These are phyloP conservation scores for Polytrichum commune DNA, from an alignment of 225 moss, liverwort and hornwort species.

Conservation along the genomic window DNA sequence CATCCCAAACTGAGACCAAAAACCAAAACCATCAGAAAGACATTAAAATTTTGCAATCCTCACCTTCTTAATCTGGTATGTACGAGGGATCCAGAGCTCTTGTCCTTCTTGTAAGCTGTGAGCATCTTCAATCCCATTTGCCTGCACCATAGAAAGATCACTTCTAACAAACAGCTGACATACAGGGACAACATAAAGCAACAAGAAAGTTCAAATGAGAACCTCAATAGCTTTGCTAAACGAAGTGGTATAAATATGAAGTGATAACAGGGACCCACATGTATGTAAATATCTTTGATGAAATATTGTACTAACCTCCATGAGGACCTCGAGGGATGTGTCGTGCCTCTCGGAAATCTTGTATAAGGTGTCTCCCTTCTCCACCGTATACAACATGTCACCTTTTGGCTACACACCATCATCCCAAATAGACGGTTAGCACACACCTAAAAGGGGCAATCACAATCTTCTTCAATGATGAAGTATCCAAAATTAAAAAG, in stretches of 20 bases:
- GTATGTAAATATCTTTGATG: not conserved
- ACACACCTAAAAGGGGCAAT: too few relatives aligned
- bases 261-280: not conserved
- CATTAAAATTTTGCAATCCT: not conserved
- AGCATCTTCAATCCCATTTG: constrained; percentile 58
- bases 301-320: constrained; percentile 37
- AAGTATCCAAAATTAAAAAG: too few relatives aligned
- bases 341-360: constrained; percentile 41
- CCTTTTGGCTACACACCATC: constrained; percentile 45
- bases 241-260: not conserved
- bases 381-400: constrained; percentile 51
- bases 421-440: not conserved
- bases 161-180: not conserved
- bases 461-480: too few relatives aligned
- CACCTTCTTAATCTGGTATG: constrained; percentile 66
- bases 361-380: constrained; percentile 56
- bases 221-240: not conserved
- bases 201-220: not conserved
- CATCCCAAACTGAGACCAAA: not conserved
- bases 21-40: not conserved
- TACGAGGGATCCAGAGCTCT: constrained; percentile 67
- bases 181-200: not conserved
- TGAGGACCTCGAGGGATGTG: constrained; percentile 51
- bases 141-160: constrained; percentile 23
- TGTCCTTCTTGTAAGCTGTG: constrained; percentile 43